phyloP scores from a whole-genome alignment of 2,329 filamentous ascomycete genomes.

The Xylaria sp. region DNA sequence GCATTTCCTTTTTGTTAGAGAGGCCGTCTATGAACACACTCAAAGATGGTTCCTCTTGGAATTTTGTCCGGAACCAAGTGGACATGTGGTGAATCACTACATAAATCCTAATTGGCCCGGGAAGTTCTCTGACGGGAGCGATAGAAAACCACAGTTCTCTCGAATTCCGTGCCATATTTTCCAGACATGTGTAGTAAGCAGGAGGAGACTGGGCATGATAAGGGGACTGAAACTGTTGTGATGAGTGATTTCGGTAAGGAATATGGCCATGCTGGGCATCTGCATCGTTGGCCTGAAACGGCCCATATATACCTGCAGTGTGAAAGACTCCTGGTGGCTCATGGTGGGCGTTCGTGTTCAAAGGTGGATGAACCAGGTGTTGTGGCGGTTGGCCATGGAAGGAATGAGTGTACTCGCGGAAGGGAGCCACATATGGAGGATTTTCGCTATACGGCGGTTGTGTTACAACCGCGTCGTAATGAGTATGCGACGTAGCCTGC shows the following conservation, averaged over 20 bases:
- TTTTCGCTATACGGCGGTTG: slow-evolving; percentile 27
- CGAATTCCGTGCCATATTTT: slow-evolving; percentile 64
- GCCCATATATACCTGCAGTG: neutral
- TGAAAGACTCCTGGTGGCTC: neutral
- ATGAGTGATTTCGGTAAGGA: slow-evolving; percentile 39
- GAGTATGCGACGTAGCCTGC: slow-evolving; percentile 41
- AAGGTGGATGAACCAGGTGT: neutral
- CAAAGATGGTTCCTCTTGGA: slow-evolving; percentile 66
- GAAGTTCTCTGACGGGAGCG: slow-evolving; percentile 67
- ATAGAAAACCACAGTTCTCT: slow-evolving; percentile 72
- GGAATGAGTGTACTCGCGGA: slow-evolving; percentile 26
- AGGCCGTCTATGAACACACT: slow-evolving; percentile 68
- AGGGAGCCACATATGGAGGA: slow-evolving; percentile 22
- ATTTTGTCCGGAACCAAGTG: slow-evolving; percentile 66
- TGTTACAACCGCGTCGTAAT: slow-evolving; percentile 28
- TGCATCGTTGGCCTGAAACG: neutral
- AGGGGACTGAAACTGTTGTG: slow-evolving; percentile 34
- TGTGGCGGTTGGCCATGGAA: slow-evolving; percentile 15
- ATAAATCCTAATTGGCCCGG: slow-evolving; percentile 69
- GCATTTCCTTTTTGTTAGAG: slow-evolving; percentile 66
- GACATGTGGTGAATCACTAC: slow-evolving; percentile 72
- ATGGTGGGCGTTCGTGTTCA: neutral
- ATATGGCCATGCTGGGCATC: slow-evolving; percentile 17
- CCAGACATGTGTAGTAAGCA: slow-evolving; percentile 58
- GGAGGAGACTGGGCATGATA: slow-evolving; percentile 48